Evolutionary conservation across 768 basidiomycete genomes (phyloP), one percentile per base, ranked within the genome.

Genomic region (Crepidotus variabilis): DNA sequence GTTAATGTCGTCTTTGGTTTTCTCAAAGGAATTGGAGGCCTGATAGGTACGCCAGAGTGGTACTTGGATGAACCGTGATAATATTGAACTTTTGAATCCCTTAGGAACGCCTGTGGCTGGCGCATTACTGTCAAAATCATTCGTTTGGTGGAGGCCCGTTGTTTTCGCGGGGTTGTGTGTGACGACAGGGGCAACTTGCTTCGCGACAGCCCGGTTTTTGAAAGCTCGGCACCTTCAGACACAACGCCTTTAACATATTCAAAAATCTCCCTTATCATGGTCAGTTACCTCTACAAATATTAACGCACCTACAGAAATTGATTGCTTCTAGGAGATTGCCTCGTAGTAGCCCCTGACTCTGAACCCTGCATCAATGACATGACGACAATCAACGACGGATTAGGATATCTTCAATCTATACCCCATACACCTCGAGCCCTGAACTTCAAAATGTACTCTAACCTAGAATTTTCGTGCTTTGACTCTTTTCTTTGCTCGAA

Each of bases 121-220:
- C 0, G 78, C 82, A 3, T 67, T 86, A 23, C 75, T 87, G 6
- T 77, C 81, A 0, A 58, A 71, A 7, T 65, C 72, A 0, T 84
- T 78, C 56, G 61, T 78, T 5, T 87, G 85, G 85, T 84, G 82
- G 80, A 72, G 79, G 33, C 80, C 82, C 0, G 78, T 78, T 10
- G 54, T 84, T 7, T 87, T 84, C 61, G 72, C 78, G 24, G 83
- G 81, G 39, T 24, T 74, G n/a, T 73, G 65, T 57, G 70, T 76
- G 16, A 51, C 65, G 21, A 60, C 50, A 36, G 73, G 71, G 1
- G 62, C 61, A 8, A 47, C 63, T 21, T 72, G 71, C 50, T 75
- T 75, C 59, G 53, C 57, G 43, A 52, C 61, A 6, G 62, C 72
- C 6, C 56, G 73, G 22, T 59, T 62, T 34, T 47, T 74, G 22